Evolutionary conservation across 495 filamentous ascomycete genomes (phyloP).

Genomic region (Penicillium turbatum): DNA sequence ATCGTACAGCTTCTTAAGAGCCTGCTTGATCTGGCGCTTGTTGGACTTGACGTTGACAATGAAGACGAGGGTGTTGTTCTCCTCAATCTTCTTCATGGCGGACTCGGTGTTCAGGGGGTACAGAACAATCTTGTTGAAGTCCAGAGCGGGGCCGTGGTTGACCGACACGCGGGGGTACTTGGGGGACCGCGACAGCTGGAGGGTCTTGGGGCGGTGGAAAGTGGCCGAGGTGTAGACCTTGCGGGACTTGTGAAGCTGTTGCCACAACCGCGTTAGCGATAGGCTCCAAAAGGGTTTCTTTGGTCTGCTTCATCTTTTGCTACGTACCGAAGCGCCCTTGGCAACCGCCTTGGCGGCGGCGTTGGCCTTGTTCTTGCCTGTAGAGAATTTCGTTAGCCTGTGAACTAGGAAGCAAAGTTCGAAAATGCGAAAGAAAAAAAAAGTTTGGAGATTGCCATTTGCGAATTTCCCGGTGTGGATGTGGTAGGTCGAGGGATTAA

Average conservation of each 20-base stretch:
- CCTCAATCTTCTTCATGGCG: conserved; percentile 99
- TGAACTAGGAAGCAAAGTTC: not conserved
- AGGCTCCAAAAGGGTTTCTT: conserved; percentile 7
- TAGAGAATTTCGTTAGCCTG: not conserved
- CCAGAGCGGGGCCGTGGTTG: conserved; percentile 81
- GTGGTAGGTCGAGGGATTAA: not conserved
- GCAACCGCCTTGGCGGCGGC: conserved; percentile 91
- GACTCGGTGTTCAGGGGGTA: conserved; percentile 93
- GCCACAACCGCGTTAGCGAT: conserved; percentile 9
- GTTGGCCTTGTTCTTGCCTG: conserved; percentile 61
- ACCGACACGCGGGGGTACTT: conserved; percentile 97
- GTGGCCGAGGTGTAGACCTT: conserved; percentile 90
- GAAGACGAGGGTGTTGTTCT: conserved; percentile 99
- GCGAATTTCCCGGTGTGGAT: not conserved
- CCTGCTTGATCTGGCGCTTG: conserved; percentile 98
- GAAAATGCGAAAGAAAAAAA: conserved; percentile 12
- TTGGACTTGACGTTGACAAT: conserved; percentile 98
- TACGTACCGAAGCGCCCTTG: conserved; percentile 67
- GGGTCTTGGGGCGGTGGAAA: conserved; percentile 97
- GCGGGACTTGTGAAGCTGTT: conserved; percentile 67
- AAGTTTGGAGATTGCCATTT: conserved; percentile 13
- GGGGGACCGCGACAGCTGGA: conserved; percentile 80
- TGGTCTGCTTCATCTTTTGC: conserved; percentile 12
- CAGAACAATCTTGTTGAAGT: conserved; percentile 86
- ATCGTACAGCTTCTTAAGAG: conserved; percentile 99